Base-by-base conservation (phyloP, 1,139 yeast species). In the Candida albicans region DNA sequence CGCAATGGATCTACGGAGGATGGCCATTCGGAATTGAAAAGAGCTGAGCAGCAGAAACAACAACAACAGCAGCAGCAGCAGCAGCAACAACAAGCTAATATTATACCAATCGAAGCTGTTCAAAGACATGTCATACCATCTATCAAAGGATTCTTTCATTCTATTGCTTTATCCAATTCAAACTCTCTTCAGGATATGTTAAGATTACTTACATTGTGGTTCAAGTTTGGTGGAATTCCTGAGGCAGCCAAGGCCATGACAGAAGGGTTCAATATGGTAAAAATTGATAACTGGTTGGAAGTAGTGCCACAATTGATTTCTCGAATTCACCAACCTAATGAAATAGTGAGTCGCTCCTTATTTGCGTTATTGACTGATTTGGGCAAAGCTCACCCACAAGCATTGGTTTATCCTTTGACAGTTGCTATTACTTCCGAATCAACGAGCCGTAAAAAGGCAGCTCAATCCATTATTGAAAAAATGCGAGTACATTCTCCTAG, bases 361-460 rank as follows among this genome's bases (percentile, higher is more conserved):
- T 81, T 89, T 55, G 88, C 91, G 0, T 68, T 95, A 33, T 71
- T 95, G 50, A 80, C 96, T 2, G 96, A 90, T 54, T 71, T 95
- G 29, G 99, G 99, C 40, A 84, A 87, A 53, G 95, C 93, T 1
- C 98, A 95, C 64, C 99, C 99, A 0, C 99, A 95, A 60, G 97
- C 98, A 0, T 75, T 95, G 55, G 95, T 93, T 3, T 91, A 90
- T 59, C 99, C 99, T 3, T 73, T 95, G 49, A 93, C 96, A 2
- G 99, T 95, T 47, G 97, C 99, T 6, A 90, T 91, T 39, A 91
- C 95, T 50, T 88, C 97, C 0, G 97, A 93, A 54, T 87, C 96
- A 52, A 81, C 87, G 22, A 86, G 85, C 14, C 80, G 99, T 56
- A 95, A 90, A 64, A 80, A 82, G 57, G 98, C 99, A 0, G 99